phyloP scores from a whole-genome alignment of 148 eudicot genomes.

The Cornus controversa region DNA sequence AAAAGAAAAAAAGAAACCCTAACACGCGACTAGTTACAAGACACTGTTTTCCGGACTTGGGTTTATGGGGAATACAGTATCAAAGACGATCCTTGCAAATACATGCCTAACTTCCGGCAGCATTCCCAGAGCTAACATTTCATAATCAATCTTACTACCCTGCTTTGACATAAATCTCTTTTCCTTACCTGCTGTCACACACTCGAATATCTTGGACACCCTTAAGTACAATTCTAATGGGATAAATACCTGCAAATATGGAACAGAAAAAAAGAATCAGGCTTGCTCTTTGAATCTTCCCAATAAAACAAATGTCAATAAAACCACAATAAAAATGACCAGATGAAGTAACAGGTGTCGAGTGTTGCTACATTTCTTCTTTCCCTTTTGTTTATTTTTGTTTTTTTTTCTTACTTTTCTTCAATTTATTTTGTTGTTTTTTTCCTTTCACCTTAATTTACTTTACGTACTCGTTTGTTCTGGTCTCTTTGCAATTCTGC shows the following conservation, averaged over 20 bases:
- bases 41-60: constrained; percentile 1
- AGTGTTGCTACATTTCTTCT: not conserved
- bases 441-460: not conserved
- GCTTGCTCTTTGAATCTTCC: too few species aligned
- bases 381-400: too few species aligned
- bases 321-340: too few species aligned
- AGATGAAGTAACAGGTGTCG: not conserved
- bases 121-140: constrained; percentile 56
- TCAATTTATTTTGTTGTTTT: not conserved
- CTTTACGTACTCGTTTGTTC: too few species aligned
- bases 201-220: constrained; percentile 53
- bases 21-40: not conserved
- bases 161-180: constrained; percentile 49
- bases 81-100: constrained; percentile 82
- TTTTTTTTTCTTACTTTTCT: not conserved
- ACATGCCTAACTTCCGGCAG: constrained; percentile 64
- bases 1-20: too few species aligned
- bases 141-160: constrained; percentile 61
- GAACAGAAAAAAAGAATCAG: not conserved
- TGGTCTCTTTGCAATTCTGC: too few species aligned
- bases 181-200: constrained; percentile 56
- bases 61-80: constrained; percentile 59
- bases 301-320: not conserved
- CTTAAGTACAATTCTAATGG: constrained; percentile 50
- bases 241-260: constrained; percentile 65